Evolutionary conservation across 2,329 filamentous ascomycete species (phyloP), one percentile per base, ranked within the genome.

Genomic region (Microsporum canis): DNA sequence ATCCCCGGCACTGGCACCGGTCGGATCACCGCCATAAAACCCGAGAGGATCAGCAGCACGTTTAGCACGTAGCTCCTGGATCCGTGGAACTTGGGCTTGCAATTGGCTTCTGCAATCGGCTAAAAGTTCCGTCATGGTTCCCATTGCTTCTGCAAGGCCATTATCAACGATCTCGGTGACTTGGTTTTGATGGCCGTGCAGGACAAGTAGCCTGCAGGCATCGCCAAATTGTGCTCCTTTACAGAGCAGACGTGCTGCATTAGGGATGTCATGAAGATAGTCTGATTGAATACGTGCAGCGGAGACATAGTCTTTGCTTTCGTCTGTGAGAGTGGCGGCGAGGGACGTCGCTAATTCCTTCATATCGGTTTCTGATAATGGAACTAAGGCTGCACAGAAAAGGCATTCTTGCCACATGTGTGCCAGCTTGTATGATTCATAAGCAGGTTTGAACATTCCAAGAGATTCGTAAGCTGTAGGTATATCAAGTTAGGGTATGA

Each of bases 331-430:
- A 1, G 87, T 87, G 60, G 92, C 89, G 0, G 88, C 88, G 3
- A 99, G 83, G 0, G 82, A 81, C 0, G 77, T 78, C n/a, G 90
- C 90, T 17, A 96, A 82, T 39, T 84, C 81, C 2, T 73, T 70
- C 38, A 95, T 78, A 12, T 88, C 82, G 0, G 80, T 77, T 0
- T 79, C 68, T 0, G 84, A 79, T 3, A 91, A 73, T 0, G 86
- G 81, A 0, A 87, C 84, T 61, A 88, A 82, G 60, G 85, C 83
- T 3, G 91, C 91, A 55, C 84, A 84, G 67, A 88, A 89, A 57
- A 99, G 84, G 29, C 89, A 89, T 73, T 99, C 92, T 59, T 89
- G 89, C 94, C 94, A 99, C 75, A 88, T 82, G 43, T 90, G 88
- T 0, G 89, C 89, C 0, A 88, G 84, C 63, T 89, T 86, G 75